A percentile compares a stretch with the other conserved stretches of the same genome.
These are phyloP conservation scores for Blepharisma stoltei DNA, from an alignment of 73 alveolate genomes.

Conservation along the genomic window DNA sequence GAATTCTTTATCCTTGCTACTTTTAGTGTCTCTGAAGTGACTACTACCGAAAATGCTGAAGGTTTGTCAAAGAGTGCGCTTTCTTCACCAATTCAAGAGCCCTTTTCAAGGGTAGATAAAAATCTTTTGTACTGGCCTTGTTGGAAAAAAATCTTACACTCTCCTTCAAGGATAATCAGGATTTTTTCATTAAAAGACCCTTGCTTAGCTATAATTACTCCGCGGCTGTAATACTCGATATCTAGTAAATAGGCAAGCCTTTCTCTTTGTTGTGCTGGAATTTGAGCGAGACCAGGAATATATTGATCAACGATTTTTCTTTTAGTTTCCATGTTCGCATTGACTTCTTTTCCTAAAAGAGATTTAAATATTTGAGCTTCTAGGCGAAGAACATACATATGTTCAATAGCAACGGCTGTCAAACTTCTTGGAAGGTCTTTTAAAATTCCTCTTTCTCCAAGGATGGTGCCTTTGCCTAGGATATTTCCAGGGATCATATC, in stretches of 20 bases:
- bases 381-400: background rate
- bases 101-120: background rate
- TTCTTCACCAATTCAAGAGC: conserved; percentile 14
- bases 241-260: background rate
- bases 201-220: background rate
- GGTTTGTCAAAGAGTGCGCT: background rate
- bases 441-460: conserved; percentile 5
- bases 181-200: background rate
- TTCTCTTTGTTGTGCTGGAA: background rate
- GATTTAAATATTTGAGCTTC: background rate
- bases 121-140: background rate
- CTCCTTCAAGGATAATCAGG: conserved; percentile 7
- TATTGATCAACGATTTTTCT: background rate
- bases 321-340: background rate
- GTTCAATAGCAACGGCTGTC: background rate
- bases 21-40: background rate
- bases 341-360: background rate
- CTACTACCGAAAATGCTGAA: background rate
- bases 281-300: background rate
- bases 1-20: background rate
- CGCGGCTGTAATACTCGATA: background rate
- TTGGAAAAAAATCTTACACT: background rate
- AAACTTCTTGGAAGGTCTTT: background rate
- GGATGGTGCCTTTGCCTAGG: background rate
- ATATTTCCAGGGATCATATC: background rate